Base-by-base conservation (phyloP, 2,329 filamentous ascomycete genomes). In the Alternaria incomplexa region DNA sequence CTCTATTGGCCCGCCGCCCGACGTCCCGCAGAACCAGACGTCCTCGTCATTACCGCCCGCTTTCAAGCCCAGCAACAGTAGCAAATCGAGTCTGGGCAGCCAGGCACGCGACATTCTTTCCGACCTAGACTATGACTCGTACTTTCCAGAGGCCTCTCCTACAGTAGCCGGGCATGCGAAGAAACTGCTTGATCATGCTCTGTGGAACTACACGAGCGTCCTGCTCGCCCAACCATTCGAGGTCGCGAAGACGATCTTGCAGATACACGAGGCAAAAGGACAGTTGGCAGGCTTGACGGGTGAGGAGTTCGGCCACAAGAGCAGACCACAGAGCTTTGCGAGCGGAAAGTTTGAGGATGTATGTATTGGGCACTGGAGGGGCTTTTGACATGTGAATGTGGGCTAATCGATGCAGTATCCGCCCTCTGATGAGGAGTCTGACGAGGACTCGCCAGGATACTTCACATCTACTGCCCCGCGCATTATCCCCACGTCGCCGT, bases 161-260 rank as follows among this genome's bases (percentile, higher is more conserved):
- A 86, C 89, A 10, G 70, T 81, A 26, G 85, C 93, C 11, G 90
- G 92, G 70, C 91, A 91, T 67, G 84, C 91, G 46, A 92, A 91
- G 77, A 90, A 91, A 66, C 83, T 97, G 64, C 77, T 97, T 51
- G 93, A 98, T 77, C 90, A 94, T 78, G 88, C 96, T 68, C 78
- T 97, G 79, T 96, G 94, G 90, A 95, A 96, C 77, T 99, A 99
- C 82, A 91, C 90, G 13, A 93, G 91, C 61, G 90, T 97, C 23
- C 81, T 98, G 74, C 90, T 97, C 77, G 91, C 93, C 57, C 96
- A 99, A 81, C 96, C 96, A 13, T 98, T 99, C 79, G 96, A 98
- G 84, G 94, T 97, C 61, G 93, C 95, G 75, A 98, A 97, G 86
- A 96, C 91, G 13, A 88, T 98, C 59, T 83, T 99, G 71, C 96